Percentiles rank a stretch among this genome's conserved stretches.
Evolutionary conservation across 306 rosid genomes (phyloP).

Genomic region (Rosa chinensis): DNA sequence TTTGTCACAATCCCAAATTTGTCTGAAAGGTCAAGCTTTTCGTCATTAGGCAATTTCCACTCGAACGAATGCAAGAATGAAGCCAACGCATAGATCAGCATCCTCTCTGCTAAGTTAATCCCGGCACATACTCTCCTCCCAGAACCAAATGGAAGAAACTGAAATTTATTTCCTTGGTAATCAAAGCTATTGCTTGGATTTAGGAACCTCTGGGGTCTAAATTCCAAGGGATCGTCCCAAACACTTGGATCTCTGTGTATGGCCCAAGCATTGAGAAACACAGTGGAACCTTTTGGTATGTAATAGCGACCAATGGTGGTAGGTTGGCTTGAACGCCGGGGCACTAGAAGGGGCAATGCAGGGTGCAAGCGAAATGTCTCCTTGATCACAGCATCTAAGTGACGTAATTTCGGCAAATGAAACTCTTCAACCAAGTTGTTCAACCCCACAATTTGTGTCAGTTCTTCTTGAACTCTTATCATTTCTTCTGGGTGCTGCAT

Average conservation of each 20-base stretch:
- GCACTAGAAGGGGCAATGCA: background rate
- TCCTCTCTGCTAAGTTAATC: conserved; percentile 21
- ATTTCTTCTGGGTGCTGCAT: conserved; percentile 19
- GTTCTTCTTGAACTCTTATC: conserved; percentile 14
- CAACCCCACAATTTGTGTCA: conserved; percentile 8
- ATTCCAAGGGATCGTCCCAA: conserved; percentile 33
- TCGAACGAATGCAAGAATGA: conserved; percentile 24
- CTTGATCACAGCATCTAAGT: conserved; percentile 2
- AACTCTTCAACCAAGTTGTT: conserved; percentile 24
- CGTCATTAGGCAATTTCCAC: conserved; percentile 20
- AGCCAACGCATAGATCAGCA: conserved; percentile 1
- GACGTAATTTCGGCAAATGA: background rate
- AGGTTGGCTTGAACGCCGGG: background rate
- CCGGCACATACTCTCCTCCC: conserved; percentile 27
- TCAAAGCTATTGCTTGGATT: background rate
- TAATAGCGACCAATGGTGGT: background rate
- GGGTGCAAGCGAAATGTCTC: conserved; percentile 16
- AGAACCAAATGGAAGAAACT: conserved; percentile 35
- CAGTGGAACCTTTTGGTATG: conserved; percentile 1
- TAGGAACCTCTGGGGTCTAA: conserved; percentile 23
- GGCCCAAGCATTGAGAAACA: conserved; percentile 31
- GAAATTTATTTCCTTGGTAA: conserved; percentile 12
- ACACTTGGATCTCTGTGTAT: conserved; percentile 30
- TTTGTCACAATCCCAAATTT: conserved; percentile 21
- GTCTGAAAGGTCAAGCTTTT: conserved; percentile 9